Evolutionary conservation across 2,329 filamentous ascomycete genomes (phyloP), one percentile per base, ranked within the genome.

Genomic region (Arthroderma sp.): DNA sequence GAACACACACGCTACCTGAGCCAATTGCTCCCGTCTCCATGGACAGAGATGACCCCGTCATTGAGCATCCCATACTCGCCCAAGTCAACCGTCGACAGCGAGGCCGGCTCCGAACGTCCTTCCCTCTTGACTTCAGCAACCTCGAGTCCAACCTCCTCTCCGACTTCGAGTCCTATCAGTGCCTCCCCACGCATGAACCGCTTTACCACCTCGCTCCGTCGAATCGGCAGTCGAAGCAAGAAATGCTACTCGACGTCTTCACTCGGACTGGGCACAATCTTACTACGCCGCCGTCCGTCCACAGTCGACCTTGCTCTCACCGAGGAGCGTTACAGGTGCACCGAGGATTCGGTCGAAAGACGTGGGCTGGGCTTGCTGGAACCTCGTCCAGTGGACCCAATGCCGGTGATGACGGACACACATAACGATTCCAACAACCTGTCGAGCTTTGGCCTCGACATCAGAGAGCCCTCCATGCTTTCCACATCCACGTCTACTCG

Each of bases 301-400:
- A 68, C 71, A 8, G 69, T 75, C 13, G 74, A 77, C 59, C 62
- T 76, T 54, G 72, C 70, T 2, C 64, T 77, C 37, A 71, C 69
- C 43, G 73, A 73, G 54, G 74, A 76, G 63, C 70, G 68, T 1
- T 69, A 64, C 19, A 70, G 73, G 2, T 71, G 71, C 51, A 66
- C 67, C 19, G 67, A 64, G 35, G 70, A 76, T 54, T 58, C 66
- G 0, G 65, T 73, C 60, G 73, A 75, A 60, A 63, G 72, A 9
- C 63, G 71, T 53, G 74, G 74, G 0, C 58, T 77, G 39, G 70
- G 68, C 21, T 64, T 77, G 19, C 67, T 77, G 66, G 74, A 77
- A 63, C 74, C 74, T 1, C 63, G 74, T 17, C 74, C 74, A 0
- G 70, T 74, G 6, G 71, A 73, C 58, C 67, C 66, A 1, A 59